Percentiles rank a stretch among this genome's conserved stretches.
phyloP scores from a whole-genome alignment of 1,284 basidiomycete genomes.

The Trichosporon asahii region DNA sequence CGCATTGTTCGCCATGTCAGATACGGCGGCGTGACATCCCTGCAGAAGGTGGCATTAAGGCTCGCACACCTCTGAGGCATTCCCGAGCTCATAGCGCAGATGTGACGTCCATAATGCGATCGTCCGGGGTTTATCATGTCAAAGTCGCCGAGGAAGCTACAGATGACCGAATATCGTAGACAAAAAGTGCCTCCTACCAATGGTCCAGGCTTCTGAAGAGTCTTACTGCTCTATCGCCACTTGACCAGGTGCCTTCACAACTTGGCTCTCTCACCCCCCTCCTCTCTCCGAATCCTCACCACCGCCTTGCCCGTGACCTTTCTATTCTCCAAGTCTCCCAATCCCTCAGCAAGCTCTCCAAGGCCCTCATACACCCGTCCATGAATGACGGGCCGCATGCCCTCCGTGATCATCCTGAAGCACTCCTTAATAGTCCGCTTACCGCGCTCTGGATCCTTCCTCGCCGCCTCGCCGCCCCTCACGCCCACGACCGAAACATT shows the following conservation, averaged over 20 bases:
- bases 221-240: too few species aligned
- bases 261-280: constrained; percentile 43
- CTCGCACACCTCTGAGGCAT: too few species aligned
- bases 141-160: too few species aligned
- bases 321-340: constrained; percentile 60
- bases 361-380: constrained; percentile 70
- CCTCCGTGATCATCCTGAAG: constrained; percentile 63
- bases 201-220: too few species aligned
- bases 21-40: too few species aligned
- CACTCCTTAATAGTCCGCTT: constrained; percentile 20
- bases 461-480: constrained; percentile 73
- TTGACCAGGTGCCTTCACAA: constrained; percentile 12
- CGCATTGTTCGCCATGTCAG: too few species aligned
- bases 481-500: constrained; percentile 77
- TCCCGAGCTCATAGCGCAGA: too few species aligned
- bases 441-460: not conserved
- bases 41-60: too few species aligned
- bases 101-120: too few species aligned
- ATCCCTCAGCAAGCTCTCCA: constrained; percentile 59
- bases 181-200: too few species aligned
- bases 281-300: constrained; percentile 63
- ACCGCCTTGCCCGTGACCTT: constrained; percentile 92
- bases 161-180: too few species aligned
- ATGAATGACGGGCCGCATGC: constrained; percentile 74
- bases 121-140: too few species aligned